These are phyloP conservation scores for Rosellinia necatrix DNA, from an alignment of 2,329 filamentous ascomycete genomes.

Conservation along the genomic window DNA sequence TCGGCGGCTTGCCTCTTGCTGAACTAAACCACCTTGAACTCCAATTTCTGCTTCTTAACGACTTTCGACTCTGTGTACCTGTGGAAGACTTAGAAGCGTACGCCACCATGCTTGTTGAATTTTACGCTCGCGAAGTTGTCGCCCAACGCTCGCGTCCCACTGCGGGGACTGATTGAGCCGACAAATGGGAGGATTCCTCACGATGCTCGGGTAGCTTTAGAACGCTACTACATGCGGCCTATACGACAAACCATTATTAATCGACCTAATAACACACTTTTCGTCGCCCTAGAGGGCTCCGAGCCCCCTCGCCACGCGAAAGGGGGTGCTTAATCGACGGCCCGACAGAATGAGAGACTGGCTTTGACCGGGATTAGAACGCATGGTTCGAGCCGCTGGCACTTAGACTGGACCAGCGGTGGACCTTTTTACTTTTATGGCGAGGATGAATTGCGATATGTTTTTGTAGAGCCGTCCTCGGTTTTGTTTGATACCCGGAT, in stretches of 20 bases:
- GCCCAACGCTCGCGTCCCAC: constrained; percentile 41
- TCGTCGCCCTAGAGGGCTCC: background rate
- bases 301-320: constrained; percentile 1
- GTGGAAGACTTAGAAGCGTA: constrained; percentile 97
- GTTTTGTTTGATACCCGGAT: constrained; percentile 46
- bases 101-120: constrained; percentile 97
- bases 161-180: constrained; percentile 18
- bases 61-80: constrained; percentile 90
- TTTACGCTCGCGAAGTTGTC: constrained; percentile 91
- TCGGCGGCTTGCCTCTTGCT: constrained; percentile 86
- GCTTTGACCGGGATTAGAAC: constrained; percentile 20
- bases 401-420: constrained; percentile 26
- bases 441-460: constrained; percentile 28
- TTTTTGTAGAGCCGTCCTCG: constrained; percentile 30
- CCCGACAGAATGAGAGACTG: constrained; percentile 28
- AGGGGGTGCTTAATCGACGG: constrained; percentile 6
- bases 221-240: constrained; percentile 6
- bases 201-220: background rate
- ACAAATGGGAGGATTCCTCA: background rate
- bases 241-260: constrained; percentile 21
- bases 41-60: constrained; percentile 93
- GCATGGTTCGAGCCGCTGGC: constrained; percentile 18
- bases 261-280: constrained; percentile 26
- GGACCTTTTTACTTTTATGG: constrained; percentile 20
- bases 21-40: constrained; percentile 96